Base-by-base conservation (phyloP, 1,284 basidiomycete species). In the Heterobasidion annosum region DNA sequence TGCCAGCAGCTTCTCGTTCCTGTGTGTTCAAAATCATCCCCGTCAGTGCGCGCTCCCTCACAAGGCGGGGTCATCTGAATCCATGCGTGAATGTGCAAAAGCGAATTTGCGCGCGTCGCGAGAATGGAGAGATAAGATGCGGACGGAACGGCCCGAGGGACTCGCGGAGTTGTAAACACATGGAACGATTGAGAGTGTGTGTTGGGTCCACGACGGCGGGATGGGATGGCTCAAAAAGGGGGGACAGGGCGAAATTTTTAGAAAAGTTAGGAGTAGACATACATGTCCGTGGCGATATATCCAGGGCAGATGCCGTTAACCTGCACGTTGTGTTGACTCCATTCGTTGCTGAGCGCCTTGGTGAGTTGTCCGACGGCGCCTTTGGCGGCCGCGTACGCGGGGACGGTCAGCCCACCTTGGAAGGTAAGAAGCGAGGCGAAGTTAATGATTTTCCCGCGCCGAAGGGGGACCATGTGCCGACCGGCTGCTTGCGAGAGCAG, bases 301-400 rank as follows among this genome's bases (percentile, higher is more conserved):
- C 93, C 93, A 25, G 93, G 93, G 50, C 88, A 88, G 61, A 98
- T 93, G 50, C 79, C 89, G 67, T 95, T 94, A 50, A 96, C 92
- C 66, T 93, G 89, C 56, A 97, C 82, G 61, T 92, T 93, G 65
- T 92, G 83, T 62, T 81, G 77, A 46, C 80, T 77, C 87, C 88
- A 91, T 61, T 88, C 87, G 62, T 85, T 88, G 62, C 78, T 77
- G 56, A 88, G 73, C 5, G 85, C 86, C 67, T 91, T 91, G 18
- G 89, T 92, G 59, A 90, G 77, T 64, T 92, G 86, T 8, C 87
- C 90, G 52, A 91, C 74, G 15, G 91, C 92, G 53, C 91, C 93
- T 64, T 93, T 93, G 18, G 94, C 88, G 0, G 93, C 83, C 1
- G 95, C 91, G 65, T 98, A 98, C 2, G 94, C 95, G 12, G 93